Evolutionary conservation across 75 land plant genomes (phyloP), one percentile per base, ranked within the genome.

Genomic region (Chamaecyparis obtusa): DNA sequence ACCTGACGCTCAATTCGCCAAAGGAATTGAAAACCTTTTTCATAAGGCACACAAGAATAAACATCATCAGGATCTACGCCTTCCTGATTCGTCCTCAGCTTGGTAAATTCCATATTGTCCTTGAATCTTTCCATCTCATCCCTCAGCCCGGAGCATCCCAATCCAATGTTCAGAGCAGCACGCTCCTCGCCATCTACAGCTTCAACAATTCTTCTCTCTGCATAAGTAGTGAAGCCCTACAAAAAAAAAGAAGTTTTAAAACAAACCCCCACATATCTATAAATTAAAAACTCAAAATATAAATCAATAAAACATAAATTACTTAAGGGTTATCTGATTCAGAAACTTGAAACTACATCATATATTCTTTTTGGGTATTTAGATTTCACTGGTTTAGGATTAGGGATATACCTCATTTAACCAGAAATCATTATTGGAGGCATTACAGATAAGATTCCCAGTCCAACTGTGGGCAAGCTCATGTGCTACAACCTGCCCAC

Each of bases 401-500:
- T 37, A 44, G 46, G 49, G n/a, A 10, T 24, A 39, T 89, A 95
- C 98, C 97, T 97, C 99, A 87, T 97, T 97, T 84, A 97, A 88
- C 99, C 99, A 97, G 86, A 97, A 97, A 88, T 97, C 96, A 71
- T 97, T 95, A 84, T 97, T 96, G 7, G 91, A 93, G 88, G 95
- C 94, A 88, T 95, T 97, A 85, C 93, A 95, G 85, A 97, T 97
- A 87, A 97, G 88, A 87, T 97, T 97, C 27, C 99, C 99, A 21
- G 99, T 97, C 99, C 99, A 97, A 87, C 99, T 97, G 86, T 97
- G 99, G 9, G 99, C 99, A 51, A 97, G 96, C 90, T 97, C 99
- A 78, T 97, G 99, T 0, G 99, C 99, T 60, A 97, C 99, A 32
- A 97, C 95, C 85, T 94, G 95, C 1, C 94, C 97, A 2, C 97